Base-by-base conservation (phyloP, 2,329 filamentous ascomycete species). In the Exophiala aquamarina region DNA sequence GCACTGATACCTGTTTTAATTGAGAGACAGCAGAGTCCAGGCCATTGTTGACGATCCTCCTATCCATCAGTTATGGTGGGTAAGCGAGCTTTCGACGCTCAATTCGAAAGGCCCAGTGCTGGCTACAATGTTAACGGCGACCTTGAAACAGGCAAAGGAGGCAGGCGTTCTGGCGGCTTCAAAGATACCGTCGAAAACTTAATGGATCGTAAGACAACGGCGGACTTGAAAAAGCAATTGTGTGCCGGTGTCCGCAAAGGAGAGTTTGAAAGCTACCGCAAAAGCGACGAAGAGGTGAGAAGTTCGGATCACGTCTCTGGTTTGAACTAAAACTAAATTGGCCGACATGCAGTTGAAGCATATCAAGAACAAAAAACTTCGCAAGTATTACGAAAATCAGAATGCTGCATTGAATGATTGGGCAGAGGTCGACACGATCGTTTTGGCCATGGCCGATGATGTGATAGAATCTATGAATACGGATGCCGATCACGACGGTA, bases 401-500 rank as follows among this genome's bases (percentile, higher is more conserved):
- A 82, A 82, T 52, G 64, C 70, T 8, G 64, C 71, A 1, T 59
- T 82, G 9, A 76, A 81, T 51, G 77, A 80, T 53, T 81, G 77
- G 78, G 62, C 79, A 9, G 77, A 82, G 60, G 76, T 82, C 26
- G 78, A 82, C 61, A 73, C 76, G 28, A 68, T 81, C 5, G 79
- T 82, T 34, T 72, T 71, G 52, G 70, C 72, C 18, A 68, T 82
- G 31, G 75, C 78, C 9, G 78, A 81, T 57, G 77, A 82, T 56
- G 73, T 82, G 6, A 67, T 82, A n/a, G 79, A 82, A 48, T 76
- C 72, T 33, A 80, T 82, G 71, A 71, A 78, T 50, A 79, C 79
- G 2, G 79, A 82, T 44, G 67, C 74, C 2, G 78, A 82, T 51
- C 67, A 73, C 21, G 79, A 82, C 55, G 78, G 79, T 2, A 62